Evolutionary conservation across 2,329 filamentous ascomycete genomes (phyloP).

Genomic region (Nemania diffusa): DNA sequence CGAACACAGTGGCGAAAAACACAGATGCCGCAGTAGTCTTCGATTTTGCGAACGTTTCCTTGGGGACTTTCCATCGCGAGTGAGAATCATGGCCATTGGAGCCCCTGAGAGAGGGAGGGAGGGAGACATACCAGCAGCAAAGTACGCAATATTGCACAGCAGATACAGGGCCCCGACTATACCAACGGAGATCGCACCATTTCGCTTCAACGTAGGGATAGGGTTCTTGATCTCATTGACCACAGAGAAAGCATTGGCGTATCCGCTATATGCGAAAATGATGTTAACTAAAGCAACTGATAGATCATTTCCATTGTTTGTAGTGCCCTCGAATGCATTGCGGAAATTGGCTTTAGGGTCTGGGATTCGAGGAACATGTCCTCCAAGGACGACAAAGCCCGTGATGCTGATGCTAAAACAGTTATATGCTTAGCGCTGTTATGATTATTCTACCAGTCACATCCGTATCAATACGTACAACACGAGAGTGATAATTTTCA

Average conservation of each 20-base stretch:
- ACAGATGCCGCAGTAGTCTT: constrained; percentile 64
- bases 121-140: constrained; percentile 57
- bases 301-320: constrained; percentile 56
- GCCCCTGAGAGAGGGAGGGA: background rate
- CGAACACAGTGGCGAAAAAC: constrained; percentile 69
- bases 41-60: constrained; percentile 61
- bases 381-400: constrained; percentile 71
- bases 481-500: constrained; percentile 71
- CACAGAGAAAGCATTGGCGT: constrained; percentile 68
- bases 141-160: constrained; percentile 69
- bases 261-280: constrained; percentile 67
- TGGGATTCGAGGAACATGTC: constrained; percentile 58
- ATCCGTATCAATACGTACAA: constrained; percentile 53
- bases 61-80: constrained; percentile 53
- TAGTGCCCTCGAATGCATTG: constrained; percentile 63
- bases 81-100: constrained; percentile 29
- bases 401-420: constrained; percentile 60
- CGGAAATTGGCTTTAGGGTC: constrained; percentile 66
- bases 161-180: constrained; percentile 66
- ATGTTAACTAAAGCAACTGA: constrained; percentile 69
- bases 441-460: too few relatives aligned
- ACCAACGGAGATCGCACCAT: constrained; percentile 60
- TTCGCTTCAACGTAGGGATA: constrained; percentile 63
- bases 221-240: constrained; percentile 69
- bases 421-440: constrained; percentile 3